Base-by-base conservation (phyloP, 2,329 filamentous ascomycete species). In the Penicillium concentricum region DNA sequence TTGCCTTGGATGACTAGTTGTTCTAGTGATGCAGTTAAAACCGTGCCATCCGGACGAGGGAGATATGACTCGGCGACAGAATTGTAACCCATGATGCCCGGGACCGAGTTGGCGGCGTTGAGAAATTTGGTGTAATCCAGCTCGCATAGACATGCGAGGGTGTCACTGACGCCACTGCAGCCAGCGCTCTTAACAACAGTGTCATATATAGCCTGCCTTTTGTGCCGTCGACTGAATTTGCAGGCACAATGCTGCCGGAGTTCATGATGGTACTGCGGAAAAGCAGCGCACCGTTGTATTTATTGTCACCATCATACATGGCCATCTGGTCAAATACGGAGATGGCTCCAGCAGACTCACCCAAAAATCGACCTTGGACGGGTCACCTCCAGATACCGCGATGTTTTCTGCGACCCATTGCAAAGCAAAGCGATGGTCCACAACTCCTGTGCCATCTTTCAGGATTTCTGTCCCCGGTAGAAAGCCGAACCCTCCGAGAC, bases 241-340 rank as follows among this genome's bases (percentile, higher is more conserved):
- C 80, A 0, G 87, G 87, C 0, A 84, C 74, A 2, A 87, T 71
- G 55, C 80, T 84, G 2, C 88, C 88, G 2, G 86, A 89, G 75
- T 89, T 84, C 89, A 94, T 92, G 64, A 93, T 92, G 26, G 79
- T 89, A 1, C 79, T 89, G 26, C 87, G 84, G 81, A 94, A 94
- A 0, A 94, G 79, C 1, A 86, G 79, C 65, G 88, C 85, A 51
- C 86, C 88, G 2, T 92, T 91, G 76, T 92, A 92, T 0, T 78
- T 86, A 68, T 85, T 84, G 71, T 93, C 79, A 7, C 90, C 90
- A 34, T 85, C 82, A 63, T 90, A 91, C 12, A 92, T 77, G 1
- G 84, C 77, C 83, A 91, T 91, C 64, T 93, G 90, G 66, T 92
- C 84, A 47, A 88, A 82, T 1, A 90, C 88, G 0, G 88, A 91